Conservation (phyloP, 202 grass and related monocot species). For the Hordeum pubiflorum region DNA sequence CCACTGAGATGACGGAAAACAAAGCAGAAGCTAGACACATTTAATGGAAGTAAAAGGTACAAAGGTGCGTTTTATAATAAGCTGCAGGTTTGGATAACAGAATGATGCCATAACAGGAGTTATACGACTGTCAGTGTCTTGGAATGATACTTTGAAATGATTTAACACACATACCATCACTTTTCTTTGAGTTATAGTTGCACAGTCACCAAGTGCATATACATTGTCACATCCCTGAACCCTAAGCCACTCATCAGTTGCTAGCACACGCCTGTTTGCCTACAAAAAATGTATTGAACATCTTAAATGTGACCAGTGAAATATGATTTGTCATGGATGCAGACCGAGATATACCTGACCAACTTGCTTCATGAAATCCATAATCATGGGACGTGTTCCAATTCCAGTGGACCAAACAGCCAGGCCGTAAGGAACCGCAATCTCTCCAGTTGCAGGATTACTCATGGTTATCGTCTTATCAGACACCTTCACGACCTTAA, state of each 20-base stretch:
- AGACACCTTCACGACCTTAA: constrained; percentile 63
- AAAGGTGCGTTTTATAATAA: not conserved
- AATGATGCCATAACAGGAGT: not conserved
- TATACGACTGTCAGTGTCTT: not conserved
- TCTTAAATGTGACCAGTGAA: not conserved
- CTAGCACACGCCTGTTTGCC: constrained; percentile 49
- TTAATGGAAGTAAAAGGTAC: not conserved
- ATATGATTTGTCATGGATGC: not conserved
- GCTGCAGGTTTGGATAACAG: not conserved
- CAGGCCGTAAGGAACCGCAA: constrained; percentile 61
- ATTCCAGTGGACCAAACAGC: constrained; percentile 78
- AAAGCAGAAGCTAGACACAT: not conserved
- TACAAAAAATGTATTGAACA: constrained; percentile 17
- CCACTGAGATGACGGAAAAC: not conserved
- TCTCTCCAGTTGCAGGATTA: constrained; percentile 41
- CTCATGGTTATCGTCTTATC: constrained; percentile 66
- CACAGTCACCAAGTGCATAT: constrained; percentile 74
- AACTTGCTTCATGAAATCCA: constrained; percentile 82
- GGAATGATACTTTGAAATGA: not conserved
- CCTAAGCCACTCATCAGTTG: constrained; percentile 80
- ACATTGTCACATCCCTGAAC: constrained; percentile 52
- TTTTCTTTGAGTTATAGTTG: constrained; percentile 72
- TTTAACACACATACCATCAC: constrained; percentile 53
- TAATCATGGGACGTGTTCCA: constrained; percentile 61
- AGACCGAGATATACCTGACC: constrained; percentile 45